Evolutionary conservation across 768 basidiomycete species (phyloP), one percentile per base, ranked within the genome.

Genomic region (Albatrellus ellisii): DNA sequence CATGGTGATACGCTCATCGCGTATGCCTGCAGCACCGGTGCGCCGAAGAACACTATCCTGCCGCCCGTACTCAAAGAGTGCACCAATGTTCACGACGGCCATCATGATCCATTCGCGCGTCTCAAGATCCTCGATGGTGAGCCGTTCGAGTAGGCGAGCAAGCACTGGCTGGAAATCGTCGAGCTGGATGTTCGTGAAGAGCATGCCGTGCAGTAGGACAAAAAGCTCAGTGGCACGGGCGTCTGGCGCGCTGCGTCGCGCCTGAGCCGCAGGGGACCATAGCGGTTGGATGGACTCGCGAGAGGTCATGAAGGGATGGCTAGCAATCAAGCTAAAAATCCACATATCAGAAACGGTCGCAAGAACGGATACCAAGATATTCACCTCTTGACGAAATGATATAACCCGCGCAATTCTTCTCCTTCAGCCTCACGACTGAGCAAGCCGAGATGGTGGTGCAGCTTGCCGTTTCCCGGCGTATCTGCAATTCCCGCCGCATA

Each of bases 21-120:
- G 37, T 37, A 70, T 59, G 21, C 69, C 47, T 6, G 43, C 5
- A 2, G 17, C 75, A 11, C 80, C 72, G 3, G 74, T 65, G 47
- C 70, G 77, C 40, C 76, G 70, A 36, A 98, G 60, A 4, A 87
- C 62, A 2, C 88, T 79, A 4, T 68, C 70, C 2, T 78, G 68
- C 21, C 76, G 69, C 26, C 95, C 94, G 52, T 92, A 98, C 59
- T 98, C 91, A 53, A 97, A 64, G 7, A 95, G 59, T 0, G 84
- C 73, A 4, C 75, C 69, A 25, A 97, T 68, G 57, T 94, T 94
- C 51, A 88, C 67, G 35, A 83, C 65, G 0, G 77, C 94, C 88
- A 98, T 94, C 83, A 92, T 90, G 51, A 88, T 80, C 95, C 95
- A 99, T 43, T 94, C 88, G 22, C 79, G 76, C 55, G 79, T 82